Evolutionary conservation across 345 rosid species (phyloP).

Genomic region (Bruguiera parviflora): DNA sequence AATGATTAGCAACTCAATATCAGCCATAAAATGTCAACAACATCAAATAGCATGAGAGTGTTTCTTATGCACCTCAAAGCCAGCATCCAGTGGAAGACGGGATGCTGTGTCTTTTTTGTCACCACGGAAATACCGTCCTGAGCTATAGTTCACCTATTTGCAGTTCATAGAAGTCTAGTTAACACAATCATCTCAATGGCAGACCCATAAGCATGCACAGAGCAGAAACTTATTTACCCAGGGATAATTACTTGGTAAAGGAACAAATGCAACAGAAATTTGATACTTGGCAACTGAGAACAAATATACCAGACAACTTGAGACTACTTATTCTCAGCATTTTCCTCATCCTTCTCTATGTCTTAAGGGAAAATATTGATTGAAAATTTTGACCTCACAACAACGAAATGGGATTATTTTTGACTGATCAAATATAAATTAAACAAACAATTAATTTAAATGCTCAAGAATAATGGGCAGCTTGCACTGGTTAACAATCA

Average conservation of each 20-base stretch:
- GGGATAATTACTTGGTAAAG: neutral
- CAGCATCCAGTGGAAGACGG: slow-evolving; percentile 88
- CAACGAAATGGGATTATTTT: no score
- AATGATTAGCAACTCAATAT: neutral
- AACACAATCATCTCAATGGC: neutral
- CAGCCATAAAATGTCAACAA: slow-evolving; percentile 15
- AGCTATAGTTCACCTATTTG: slow-evolving; percentile 88
- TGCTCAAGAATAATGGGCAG: no score
- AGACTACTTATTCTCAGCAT: neutral
- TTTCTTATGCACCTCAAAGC: slow-evolving; percentile 66
- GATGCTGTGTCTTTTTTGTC: slow-evolving; percentile 34
- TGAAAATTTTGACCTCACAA: no score
- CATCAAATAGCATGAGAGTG: slow-evolving; percentile 8
- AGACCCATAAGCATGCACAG: neutral
- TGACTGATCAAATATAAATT: no score
- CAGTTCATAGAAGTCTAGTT: slow-evolving; percentile 16
- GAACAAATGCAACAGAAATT: neutral
- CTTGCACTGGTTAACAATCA: no score
- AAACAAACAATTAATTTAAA: no score
- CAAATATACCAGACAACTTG: neutral
- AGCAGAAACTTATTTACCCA: neutral
- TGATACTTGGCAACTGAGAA: neutral
- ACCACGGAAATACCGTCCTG: slow-evolving; percentile 82
- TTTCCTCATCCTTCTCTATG: neutral
- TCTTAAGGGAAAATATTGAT: no score